Percentiles rank a stretch among this genome's conserved stretches.
Evolutionary conservation across 768 basidiomycete species (phyloP).

Genomic region (Lentinula edodes): DNA sequence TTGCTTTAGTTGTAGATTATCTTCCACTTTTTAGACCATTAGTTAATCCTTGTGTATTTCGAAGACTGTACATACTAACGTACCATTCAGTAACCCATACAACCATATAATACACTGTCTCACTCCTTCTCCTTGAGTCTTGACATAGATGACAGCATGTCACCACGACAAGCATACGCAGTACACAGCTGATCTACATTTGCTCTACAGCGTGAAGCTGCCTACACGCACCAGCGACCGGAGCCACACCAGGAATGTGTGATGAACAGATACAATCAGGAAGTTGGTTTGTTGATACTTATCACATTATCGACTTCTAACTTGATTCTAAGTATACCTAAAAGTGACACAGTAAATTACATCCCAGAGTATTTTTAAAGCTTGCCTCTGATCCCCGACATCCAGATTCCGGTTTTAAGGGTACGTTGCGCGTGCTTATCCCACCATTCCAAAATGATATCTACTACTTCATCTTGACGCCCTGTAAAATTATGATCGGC

Average conservation of each 20-base stretch:
- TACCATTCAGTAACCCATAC: not conserved
- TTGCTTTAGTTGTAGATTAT: not conserved
- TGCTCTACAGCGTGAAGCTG: too few relatives aligned
- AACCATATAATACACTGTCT: too few relatives aligned
- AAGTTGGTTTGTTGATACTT: too few relatives aligned
- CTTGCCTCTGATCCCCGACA: conserved; percentile 47
- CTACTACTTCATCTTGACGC: conserved; percentile 62
- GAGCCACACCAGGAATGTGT: too few relatives aligned
- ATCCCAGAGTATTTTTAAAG: conserved; percentile 24
- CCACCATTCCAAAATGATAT: conserved; percentile 68
- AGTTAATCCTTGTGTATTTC: not conserved
- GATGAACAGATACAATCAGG: too few relatives aligned
- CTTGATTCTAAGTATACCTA: not conserved
- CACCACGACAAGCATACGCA: too few relatives aligned
- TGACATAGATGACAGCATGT: too few relatives aligned
- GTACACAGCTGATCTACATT: too few relatives aligned
- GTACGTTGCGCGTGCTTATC: conserved; percentile 35
- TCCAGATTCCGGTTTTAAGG: conserved; percentile 60
- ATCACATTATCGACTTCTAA: not conserved
- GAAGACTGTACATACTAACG: not conserved
- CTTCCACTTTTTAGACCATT: not conserved
- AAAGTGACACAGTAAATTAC: conserved; percentile 1
- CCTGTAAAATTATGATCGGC: conserved; percentile 79
- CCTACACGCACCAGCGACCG: too few relatives aligned
- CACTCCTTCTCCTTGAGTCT: too few relatives aligned